Base-by-base conservation (phyloP, 371 early-diverging fungal genomes). In the Zychaea mexicana region DNA sequence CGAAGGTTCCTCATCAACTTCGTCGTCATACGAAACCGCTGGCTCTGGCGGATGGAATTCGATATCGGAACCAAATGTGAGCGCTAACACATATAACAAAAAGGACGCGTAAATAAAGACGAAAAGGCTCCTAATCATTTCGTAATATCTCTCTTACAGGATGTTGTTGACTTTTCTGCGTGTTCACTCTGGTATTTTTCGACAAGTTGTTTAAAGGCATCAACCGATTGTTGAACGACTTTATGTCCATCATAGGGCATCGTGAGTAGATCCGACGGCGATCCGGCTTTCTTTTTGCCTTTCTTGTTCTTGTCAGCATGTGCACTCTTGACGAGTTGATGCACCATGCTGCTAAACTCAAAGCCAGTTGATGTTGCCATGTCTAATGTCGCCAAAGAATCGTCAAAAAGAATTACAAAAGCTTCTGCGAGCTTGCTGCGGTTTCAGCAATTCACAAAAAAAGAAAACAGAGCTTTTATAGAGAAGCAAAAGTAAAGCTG, bases 181-280 rank as follows among this genome's bases (percentile, higher is more conserved):
- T 33, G 58, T 24, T 28, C 22, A 27, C 12, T 53, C 12, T 47
- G 39, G 27, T 69, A 65, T 15, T 57, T 39, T 52, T 69, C 69
- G 6, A 69, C 52, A 36, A 65, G 70, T 27, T 66, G 26, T 12
- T 28, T 12, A 46, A 70, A 65, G 12, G 58, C 46, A 15, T 66
- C 70, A 13, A 70, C 31, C 19, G 60, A 60, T 10, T 36, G 56
- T 45, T 64, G 31, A 15, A 58, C 30, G 12, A 36, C 38, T 13
- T 52, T n/a, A 6, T 47, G 22, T 6, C 39, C 28, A 49, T 31
- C 30, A 21, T 49, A 46, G 36, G 45, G 26, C n/a, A 38, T 58
- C 0, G 42, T 15, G 21, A 28, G 36, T 39, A 28, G 45, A 58
- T 52, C 47, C 12, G 24, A 31, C 1, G 31, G 39, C 38, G 52